A percentile compares a stretch with the other conserved stretches of the same genome.
These are phyloP conservation scores for Rhizopus sp. DNA, from an alignment of 371 early-diverging fungal species.

Conservation along the genomic window DNA sequence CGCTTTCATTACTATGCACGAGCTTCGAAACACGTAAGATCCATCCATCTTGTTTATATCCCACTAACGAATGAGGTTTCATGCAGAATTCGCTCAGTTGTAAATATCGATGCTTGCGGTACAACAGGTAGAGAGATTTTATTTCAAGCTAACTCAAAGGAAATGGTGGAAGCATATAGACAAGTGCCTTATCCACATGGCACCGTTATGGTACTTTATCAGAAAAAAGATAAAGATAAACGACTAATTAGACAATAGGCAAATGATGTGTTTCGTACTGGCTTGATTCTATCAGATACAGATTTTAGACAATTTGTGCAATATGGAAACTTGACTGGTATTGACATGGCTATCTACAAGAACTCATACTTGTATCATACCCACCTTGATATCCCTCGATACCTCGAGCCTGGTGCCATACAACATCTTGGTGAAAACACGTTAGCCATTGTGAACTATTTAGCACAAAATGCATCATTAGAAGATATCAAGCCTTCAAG, in stretches of 20 bases:
- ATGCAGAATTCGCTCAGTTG: slow-evolving; percentile 59
- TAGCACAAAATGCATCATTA: slow-evolving; percentile 56
- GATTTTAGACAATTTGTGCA: slow-evolving; percentile 79
- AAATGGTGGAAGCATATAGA: slow-evolving; percentile 72
- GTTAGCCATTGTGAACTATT: slow-evolving; percentile 55
- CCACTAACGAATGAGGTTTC: neutral
- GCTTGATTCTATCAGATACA: slow-evolving; percentile 74
- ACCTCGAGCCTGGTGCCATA: slow-evolving; percentile 63
- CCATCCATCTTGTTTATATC: neutral
- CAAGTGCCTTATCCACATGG: slow-evolving; percentile 75
- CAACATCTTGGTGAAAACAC: slow-evolving; percentile 78
- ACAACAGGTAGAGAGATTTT: slow-evolving; percentile 71
- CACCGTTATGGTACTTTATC: slow-evolving; percentile 58
- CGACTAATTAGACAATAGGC: slow-evolving; percentile 32
- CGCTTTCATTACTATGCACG: slow-evolving; percentile 71
- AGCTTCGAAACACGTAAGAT: slow-evolving; percentile 55
- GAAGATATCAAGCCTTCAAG: slow-evolving; percentile 50
- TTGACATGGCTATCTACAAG: slow-evolving; percentile 78
- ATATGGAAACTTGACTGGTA: slow-evolving; percentile 65
- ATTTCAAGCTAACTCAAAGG: slow-evolving; percentile 75
- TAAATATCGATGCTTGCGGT: slow-evolving; percentile 79
- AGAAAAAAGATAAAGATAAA: no score
- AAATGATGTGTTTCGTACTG: slow-evolving; percentile 77
- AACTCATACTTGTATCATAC: slow-evolving; percentile 77
- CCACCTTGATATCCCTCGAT: slow-evolving; percentile 62